Evolutionary conservation across 2,329 filamentous ascomycete species (phyloP), one percentile per base, ranked within the genome.

Genomic region (Aspergillus nomiae): DNA sequence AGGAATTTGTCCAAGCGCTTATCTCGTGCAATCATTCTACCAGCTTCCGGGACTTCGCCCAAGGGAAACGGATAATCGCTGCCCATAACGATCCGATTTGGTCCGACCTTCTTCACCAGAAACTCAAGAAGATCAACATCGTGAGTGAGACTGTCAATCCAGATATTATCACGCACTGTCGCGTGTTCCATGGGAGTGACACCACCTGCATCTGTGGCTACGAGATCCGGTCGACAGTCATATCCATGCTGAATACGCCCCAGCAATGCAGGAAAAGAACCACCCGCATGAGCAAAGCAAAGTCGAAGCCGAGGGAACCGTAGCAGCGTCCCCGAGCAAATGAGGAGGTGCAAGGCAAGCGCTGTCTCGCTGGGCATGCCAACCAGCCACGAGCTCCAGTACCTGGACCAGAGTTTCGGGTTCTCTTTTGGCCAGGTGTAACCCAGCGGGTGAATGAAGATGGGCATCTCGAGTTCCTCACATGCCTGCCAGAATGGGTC

Each of bases 41-140:
- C 67, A 11, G 67, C 64, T 24, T 65, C 60, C 2, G 67, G 67
- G 59, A 68, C 64, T 48, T 69, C 67, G 1, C 67, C 67, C 30
- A 69, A 58, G 7, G 67, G 67, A 34, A 69, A 69, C 9, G 67
- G 67, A 61, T 69, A 69, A 45, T 69, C 67, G 43, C 67, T 69
- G 1, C 67, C 67, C 67, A 69, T 68, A 12, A 69, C 62, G 14
- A 69, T 59, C 8, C 63, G 45, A 1, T 65, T 58, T 12, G 59
- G 26, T 1, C 67, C 67, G 16, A 69, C 64, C 53, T 69, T 69
- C 36, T 68, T 69, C n/a, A 64, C 67, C 19, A 69, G 56, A 41
- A 62, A 61, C 41, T 68, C 56, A 11, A 69, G 58, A 34, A 69
- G 48, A 38, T 69, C 67, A 0, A 60, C 64, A 34, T 69, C 67